Base-by-base conservation (phyloP, 1,284 basidiomycete genomes). In the Marasmius oreades region DNA sequence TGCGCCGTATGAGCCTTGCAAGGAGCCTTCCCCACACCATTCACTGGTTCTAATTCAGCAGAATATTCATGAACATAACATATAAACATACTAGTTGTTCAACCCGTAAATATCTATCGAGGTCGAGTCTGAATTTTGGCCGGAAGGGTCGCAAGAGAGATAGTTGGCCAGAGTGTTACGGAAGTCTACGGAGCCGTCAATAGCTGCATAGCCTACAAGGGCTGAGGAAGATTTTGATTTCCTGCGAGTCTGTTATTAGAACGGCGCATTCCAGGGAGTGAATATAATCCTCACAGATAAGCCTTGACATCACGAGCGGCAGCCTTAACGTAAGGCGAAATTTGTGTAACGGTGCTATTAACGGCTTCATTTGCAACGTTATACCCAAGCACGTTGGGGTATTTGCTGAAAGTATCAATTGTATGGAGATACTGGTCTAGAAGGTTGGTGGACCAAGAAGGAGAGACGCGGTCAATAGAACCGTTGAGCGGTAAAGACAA, bases 341-440 rank as follows among this genome's bases (percentile, higher is more conserved):
- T 84, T 45, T 73, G 75, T 14, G 90, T 91, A 59, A 77, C 80
- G 52, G 81, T 77, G 22, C 76, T 56, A 31, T 79, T 83, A 60
- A 95, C 82, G 18, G 95, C 90, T 71, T 96, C 94, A 69, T 97
- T 97, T 18, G 93, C 94, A 57, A 97, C 78, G 67, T 95, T 95
- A 75, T 84, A 85, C 51, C 85, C 91, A 53, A 94, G 73, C 33
- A 94, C 80, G 63, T 95, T 95, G 75, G 90, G 82, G 65, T 95
- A 95, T 66, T 88, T 83, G 66, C 77, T 77, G 76, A 96, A 95
- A 0, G 73, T 77, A 62, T 93, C 77, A 64, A 95, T 90, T 31
- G 92, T 95, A 31, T 69, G 69, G 58, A 88, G 80, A 72, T 95
- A 96, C 58, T 86, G 77, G 69, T 93, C 78, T 37, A 93, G 75